Percentiles rank a stretch among this genome's conserved stretches.
Conservation (phyloP, 345 rosid genomes). For the Gossypium mustelinum region DNA sequence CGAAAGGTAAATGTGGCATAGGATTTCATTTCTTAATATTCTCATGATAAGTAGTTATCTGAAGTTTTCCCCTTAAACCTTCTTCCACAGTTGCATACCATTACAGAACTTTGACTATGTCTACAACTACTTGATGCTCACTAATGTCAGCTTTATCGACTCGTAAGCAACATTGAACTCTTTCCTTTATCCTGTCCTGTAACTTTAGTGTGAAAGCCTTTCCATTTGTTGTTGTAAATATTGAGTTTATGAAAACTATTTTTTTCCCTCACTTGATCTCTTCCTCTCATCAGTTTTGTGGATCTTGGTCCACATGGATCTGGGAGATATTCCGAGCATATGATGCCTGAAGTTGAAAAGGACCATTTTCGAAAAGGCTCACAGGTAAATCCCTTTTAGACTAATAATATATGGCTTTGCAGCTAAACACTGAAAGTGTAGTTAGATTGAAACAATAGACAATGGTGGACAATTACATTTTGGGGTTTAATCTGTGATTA, state of each 20-base stretch:
- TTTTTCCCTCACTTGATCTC: background rate
- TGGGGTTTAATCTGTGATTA: background rate
- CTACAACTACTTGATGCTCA: constrained; percentile 48
- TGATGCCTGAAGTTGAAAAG: constrained; percentile 65
- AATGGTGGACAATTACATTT: background rate
- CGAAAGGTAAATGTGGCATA: constrained; percentile 46
- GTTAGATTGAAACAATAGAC: background rate
- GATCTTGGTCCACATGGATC: constrained; percentile 72
- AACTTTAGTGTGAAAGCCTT: background rate
- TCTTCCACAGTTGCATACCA: constrained; percentile 53
- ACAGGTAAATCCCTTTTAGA: constrained; percentile 41
- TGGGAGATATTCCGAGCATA: constrained; percentile 65
- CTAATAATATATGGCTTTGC: background rate
- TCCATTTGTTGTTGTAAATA: background rate
- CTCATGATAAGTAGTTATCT: constrained; percentile 3
- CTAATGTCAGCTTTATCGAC: constrained; percentile 61
- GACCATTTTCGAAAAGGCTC: constrained; percentile 60
- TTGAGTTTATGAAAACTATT: background rate
- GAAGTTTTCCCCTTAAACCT: constrained; percentile 15
- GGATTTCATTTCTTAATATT: constrained; percentile 4
- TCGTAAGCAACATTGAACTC: constrained; percentile 33
- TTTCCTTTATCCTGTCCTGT: background rate
- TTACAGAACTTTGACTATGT: constrained; percentile 52
- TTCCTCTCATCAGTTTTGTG: constrained; percentile 37
- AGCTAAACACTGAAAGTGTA: too few species aligned